A percentile compares a stretch with the other conserved stretches of the same genome.
Evolutionary conservation across 768 basidiomycete genomes (phyloP).

Genomic region (Leccinum broughii): DNA sequence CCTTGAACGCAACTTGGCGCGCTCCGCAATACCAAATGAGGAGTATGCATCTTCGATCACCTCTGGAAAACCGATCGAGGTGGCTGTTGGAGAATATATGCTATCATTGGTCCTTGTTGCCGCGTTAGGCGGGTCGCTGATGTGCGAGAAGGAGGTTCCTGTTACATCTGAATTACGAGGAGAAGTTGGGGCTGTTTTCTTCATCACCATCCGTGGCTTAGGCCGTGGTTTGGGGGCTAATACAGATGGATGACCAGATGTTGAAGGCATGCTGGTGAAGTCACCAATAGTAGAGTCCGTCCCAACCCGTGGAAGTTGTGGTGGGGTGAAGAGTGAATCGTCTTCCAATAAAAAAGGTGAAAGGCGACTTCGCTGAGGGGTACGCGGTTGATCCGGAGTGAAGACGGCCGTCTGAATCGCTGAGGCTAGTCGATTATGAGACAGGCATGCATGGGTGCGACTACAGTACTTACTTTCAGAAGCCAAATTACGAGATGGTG

Average conservation of each 20-base stretch:
- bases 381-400: constrained; percentile 13
- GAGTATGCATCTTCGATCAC: constrained; percentile 20
- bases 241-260: constrained; percentile 1
- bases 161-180: constrained; percentile 1
- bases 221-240: constrained; percentile 27
- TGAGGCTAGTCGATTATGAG: constrained; percentile 11
- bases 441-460: neutral
- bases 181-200: constrained; percentile 14
- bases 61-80: constrained; percentile 14
- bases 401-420: constrained; percentile 23
- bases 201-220: constrained; percentile 32
- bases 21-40: constrained; percentile 50
- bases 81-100: constrained; percentile 18
- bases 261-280: constrained; percentile 16
- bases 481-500: neutral
- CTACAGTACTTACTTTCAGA: constrained; percentile 12
- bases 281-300: constrained; percentile 12
- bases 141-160: constrained; percentile 22
- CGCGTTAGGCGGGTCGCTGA: constrained; percentile 18
- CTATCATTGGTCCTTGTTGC: constrained; percentile 20
- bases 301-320: constrained; percentile 7
- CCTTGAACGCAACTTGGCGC: constrained; percentile 56
- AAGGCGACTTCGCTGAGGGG: constrained; percentile 13
- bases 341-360: constrained; percentile 6
- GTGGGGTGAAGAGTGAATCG: constrained; percentile 33